Percentiles rank a stretch among this genome's conserved stretches.
Evolutionary conservation across 169 alveolate genomes (phyloP).

Genomic region (Plasmodium cynomolgi): DNA sequence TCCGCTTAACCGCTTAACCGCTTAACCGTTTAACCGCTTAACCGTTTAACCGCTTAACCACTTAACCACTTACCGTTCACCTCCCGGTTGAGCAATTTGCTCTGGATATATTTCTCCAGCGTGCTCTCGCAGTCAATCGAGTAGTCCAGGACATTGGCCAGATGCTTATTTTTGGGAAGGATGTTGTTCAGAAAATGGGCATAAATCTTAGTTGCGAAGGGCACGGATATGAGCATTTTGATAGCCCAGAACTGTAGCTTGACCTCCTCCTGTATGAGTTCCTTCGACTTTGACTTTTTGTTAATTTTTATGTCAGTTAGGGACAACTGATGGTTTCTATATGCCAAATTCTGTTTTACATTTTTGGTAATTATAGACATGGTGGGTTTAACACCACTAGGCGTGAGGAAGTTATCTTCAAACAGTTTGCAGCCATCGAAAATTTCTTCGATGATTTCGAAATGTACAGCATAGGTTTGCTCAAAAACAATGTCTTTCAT

Average conservation of each 20-base stretch:
- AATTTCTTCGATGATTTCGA: conserved; percentile 89
- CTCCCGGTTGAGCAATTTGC: conserved; percentile 69
- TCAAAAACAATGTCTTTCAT: conserved; percentile 90
- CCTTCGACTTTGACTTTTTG: conserved; percentile 83
- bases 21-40: neutral
- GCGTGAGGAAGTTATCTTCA: conserved; percentile 86
- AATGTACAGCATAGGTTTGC: conserved; percentile 91
- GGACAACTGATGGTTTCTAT: conserved; percentile 82
- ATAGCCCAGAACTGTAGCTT: conserved; percentile 91
- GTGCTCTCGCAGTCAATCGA: conserved; percentile 78
- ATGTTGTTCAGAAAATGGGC: conserved; percentile 88
- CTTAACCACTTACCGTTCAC: conserved; percentile 8
- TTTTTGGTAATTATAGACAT: conserved; percentile 82
- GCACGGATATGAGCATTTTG: conserved; percentile 88
- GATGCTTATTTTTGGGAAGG: conserved; percentile 76
- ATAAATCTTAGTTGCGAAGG: conserved; percentile 88
- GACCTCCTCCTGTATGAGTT: conserved; percentile 87
- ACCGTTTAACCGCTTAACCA: neutral
- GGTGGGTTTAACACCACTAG: conserved; percentile 79
- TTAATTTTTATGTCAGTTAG: conserved; percentile 83
- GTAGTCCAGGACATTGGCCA: conserved; percentile 75
- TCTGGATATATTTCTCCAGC: conserved; percentile 76
- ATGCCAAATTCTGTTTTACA: conserved; percentile 82
- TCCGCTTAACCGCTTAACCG: neutral
- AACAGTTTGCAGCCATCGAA: conserved; percentile 88